These are phyloP conservation scores for Acer campestre DNA, from an alignment of 345 rosid species.

Conservation along the genomic window DNA sequence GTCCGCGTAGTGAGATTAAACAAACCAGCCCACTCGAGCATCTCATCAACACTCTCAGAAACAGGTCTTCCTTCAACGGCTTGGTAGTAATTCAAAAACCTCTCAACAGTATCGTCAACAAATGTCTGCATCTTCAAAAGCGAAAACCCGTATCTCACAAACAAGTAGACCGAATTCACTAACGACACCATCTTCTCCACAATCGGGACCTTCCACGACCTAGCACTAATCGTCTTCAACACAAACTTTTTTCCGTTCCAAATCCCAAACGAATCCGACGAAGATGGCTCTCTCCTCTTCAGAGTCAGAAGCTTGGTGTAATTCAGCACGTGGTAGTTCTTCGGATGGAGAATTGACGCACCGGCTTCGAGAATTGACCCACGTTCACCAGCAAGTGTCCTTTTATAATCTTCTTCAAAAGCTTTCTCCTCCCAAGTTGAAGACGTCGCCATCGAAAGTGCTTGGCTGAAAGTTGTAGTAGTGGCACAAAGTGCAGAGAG, in stretches of 20 bases:
- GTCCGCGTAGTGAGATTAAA: conserved; percentile 65
- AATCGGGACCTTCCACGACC: conserved; percentile 37
- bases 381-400: too few relatives aligned
- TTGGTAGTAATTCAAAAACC: conserved; percentile 79
- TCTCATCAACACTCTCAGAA: conserved; percentile 77
- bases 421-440: too few relatives aligned
- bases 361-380: conserved; percentile 98
- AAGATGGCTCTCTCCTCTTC: conserved; percentile 45
- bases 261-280: conserved; percentile 58
- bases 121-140: conserved; percentile 68
- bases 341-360: conserved; percentile 87
- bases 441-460: too few relatives aligned
- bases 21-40: conserved; percentile 91
- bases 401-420: too few relatives aligned
- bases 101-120: conserved; percentile 59
- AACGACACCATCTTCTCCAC: conserved; percentile 59
- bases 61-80: conserved; percentile 63
- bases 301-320: conserved; percentile 54
- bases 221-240: conserved; percentile 54
- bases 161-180: conserved; percentile 55
- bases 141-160: conserved; percentile 77
- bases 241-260: conserved; percentile 77
- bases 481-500: too few relatives aligned
- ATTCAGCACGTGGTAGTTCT: conserved; percentile 72
- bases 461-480: too few relatives aligned